Evolutionary conservation across 2,329 filamentous ascomycete genomes (phyloP).

Genomic region (Beauveria scarabaeidicola): DNA sequence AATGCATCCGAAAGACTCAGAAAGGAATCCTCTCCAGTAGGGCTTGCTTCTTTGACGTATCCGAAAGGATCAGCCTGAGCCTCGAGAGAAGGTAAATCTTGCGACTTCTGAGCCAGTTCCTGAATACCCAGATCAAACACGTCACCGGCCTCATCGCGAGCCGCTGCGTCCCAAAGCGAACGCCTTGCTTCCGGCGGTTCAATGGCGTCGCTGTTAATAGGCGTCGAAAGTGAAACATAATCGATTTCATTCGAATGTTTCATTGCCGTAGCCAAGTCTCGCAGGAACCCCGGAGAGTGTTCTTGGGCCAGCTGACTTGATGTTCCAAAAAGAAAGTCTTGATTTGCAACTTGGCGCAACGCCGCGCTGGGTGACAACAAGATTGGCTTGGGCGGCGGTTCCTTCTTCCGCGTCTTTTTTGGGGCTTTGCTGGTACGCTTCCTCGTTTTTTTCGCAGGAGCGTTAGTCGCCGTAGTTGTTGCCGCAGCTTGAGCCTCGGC

Average conservation of each 20-base stretch:
- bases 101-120: conserved; percentile 43
- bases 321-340: conserved; percentile 78
- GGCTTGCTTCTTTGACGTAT: conserved; percentile 20
- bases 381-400: conserved; percentile 34
- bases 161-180: conserved; percentile 62
- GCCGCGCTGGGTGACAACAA: conserved; percentile 64
- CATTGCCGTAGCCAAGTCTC: conserved; percentile 54
- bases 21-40: conserved; percentile 16
- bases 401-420: conserved; percentile 31
- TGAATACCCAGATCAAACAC: conserved; percentile 55
- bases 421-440: conserved; percentile 26
- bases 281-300: conserved; percentile 58
- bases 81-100: conserved; percentile 18
- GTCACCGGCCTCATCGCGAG: conserved; percentile 56
- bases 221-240: conserved; percentile 31
- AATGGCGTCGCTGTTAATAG: conserved; percentile 30
- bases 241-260: conserved; percentile 44
- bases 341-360: conserved; percentile 53
- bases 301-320: conserved; percentile 73
- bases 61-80: conserved; percentile 31
- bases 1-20: conserved; percentile 19
- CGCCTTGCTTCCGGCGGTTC: conserved; percentile 23
- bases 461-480: not conserved
- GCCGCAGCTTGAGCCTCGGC: not conserved
- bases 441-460: conserved; percentile 12